Conservation (phyloP, 805 yeast species). For the Lipomyces starkeyi region DNA sequence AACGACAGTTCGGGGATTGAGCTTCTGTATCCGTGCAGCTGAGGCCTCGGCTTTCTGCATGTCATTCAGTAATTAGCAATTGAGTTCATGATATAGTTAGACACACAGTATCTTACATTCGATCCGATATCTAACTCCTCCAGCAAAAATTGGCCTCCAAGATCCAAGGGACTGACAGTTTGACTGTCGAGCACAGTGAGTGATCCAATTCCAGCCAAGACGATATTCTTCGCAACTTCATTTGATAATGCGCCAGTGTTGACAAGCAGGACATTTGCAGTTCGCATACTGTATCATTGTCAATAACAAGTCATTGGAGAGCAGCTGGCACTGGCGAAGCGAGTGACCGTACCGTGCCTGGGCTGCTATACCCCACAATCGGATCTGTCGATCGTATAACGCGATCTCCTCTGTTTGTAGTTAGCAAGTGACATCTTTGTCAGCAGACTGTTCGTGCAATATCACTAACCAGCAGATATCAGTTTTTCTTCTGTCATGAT, state of each 20-base stretch:
- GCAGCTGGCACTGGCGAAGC: neutral
- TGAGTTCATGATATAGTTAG: neutral
- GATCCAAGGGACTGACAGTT: constrained; percentile 62
- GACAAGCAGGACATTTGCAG: constrained; percentile 71
- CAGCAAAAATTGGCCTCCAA: constrained; percentile 76
- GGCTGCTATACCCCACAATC: constrained; percentile 96
- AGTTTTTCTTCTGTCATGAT: constrained; percentile 23
- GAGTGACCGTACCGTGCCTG: constrained; percentile 57
- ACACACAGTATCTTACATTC: constrained; percentile 26
- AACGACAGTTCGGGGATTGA: constrained; percentile 80
- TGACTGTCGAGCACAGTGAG: constrained; percentile 71
- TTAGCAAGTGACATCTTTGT: neutral
- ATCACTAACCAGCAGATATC: constrained; percentile 31
- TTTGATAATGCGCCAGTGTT: constrained; percentile 79
- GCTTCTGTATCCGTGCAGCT: constrained; percentile 61
- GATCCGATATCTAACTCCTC: constrained; percentile 62
- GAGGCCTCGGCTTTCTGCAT: constrained; percentile 59
- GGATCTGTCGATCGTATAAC: constrained; percentile 89
- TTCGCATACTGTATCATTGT: constrained; percentile 56
- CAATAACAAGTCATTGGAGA: neutral
- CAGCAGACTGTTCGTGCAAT: neutral
- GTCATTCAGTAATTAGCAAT: neutral
- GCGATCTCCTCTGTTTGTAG: constrained; percentile 77
- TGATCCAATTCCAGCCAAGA: constrained; percentile 85
- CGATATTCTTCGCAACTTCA: constrained; percentile 82